Conservation (phyloP, 2,329 filamentous ascomycete species). For the Pyrenochaeta sp. region DNA sequence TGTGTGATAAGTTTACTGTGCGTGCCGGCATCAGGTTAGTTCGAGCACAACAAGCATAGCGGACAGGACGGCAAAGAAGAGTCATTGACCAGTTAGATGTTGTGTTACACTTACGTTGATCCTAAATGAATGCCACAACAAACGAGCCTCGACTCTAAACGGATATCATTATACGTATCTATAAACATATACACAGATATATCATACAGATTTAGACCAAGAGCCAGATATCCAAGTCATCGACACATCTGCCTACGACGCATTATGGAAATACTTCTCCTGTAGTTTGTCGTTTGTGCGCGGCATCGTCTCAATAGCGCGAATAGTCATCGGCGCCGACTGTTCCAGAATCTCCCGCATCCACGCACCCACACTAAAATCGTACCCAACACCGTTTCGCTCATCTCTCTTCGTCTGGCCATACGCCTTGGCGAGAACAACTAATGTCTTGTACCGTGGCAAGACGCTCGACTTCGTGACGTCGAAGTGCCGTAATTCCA, state of each 20-base stretch:
- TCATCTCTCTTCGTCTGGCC: conserved; percentile 47
- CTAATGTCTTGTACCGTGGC: conserved; percentile 55
- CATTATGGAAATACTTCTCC: conserved; percentile 28
- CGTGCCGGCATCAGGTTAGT: no score
- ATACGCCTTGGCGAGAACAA: conserved; percentile 51
- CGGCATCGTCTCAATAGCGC: conserved; percentile 57
- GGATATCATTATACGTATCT: no score
- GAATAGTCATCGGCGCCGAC: conserved; percentile 50
- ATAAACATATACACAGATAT: no score
- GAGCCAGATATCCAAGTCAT: no score
- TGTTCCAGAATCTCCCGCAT: conserved; percentile 40
- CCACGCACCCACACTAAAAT: conserved; percentile 28
- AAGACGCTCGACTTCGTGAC: conserved; percentile 37
- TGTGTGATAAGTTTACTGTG: no score
- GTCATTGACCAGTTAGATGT: no score
- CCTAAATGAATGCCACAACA: no score
- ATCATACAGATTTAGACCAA: no score
- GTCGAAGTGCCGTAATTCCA: conserved; percentile 40
- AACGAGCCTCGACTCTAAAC: no score
- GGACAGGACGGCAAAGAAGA: no score
- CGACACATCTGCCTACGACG: conserved; percentile 2
- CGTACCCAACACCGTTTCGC: conserved; percentile 36
- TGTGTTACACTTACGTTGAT: no score
- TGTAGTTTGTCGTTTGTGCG: conserved; percentile 44
- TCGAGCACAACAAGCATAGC: no score